These are phyloP conservation scores for Penicillium macrosclerotiorum DNA, from an alignment of 495 filamentous ascomycete species.

Conservation along the genomic window DNA sequence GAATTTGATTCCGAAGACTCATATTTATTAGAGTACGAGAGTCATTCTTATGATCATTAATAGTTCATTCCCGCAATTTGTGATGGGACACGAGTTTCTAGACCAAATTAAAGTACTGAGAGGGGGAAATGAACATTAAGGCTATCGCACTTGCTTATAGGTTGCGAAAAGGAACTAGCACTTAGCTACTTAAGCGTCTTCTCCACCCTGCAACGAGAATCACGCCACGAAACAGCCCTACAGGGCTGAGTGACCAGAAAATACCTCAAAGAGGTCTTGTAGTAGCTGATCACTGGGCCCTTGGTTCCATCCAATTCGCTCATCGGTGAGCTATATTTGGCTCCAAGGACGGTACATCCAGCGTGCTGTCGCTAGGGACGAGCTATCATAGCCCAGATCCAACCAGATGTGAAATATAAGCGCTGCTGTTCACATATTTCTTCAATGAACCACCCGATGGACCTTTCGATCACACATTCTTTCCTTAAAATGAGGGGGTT, in stretches of 20 bases:
- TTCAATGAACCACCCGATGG: neutral
- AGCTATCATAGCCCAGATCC: neutral
- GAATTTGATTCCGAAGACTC: no score
- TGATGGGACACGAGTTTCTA: no score
- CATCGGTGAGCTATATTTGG: constrained; percentile 2
- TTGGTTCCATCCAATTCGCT: no score
- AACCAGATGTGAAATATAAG: neutral
- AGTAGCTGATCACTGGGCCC: neutral
- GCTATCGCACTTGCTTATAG: no score
- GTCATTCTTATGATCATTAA: no score
- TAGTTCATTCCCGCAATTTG: no score
- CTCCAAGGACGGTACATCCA: neutral
- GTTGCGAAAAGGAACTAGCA: no score
- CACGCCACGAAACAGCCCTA: constrained; percentile 5
- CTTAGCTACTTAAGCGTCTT: neutral
- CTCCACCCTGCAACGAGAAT: neutral
- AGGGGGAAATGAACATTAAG: no score
- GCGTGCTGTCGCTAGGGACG: neutral
- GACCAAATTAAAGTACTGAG: no score
- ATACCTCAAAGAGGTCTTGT: neutral
- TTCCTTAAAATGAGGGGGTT: neutral
- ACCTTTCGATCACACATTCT: no score
- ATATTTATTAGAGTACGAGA: no score
- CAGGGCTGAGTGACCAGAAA: no score
- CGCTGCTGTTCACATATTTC: neutral